Base-by-base conservation (phyloP, 768 basidiomycete genomes). In the Fomitopsis serialis region DNA sequence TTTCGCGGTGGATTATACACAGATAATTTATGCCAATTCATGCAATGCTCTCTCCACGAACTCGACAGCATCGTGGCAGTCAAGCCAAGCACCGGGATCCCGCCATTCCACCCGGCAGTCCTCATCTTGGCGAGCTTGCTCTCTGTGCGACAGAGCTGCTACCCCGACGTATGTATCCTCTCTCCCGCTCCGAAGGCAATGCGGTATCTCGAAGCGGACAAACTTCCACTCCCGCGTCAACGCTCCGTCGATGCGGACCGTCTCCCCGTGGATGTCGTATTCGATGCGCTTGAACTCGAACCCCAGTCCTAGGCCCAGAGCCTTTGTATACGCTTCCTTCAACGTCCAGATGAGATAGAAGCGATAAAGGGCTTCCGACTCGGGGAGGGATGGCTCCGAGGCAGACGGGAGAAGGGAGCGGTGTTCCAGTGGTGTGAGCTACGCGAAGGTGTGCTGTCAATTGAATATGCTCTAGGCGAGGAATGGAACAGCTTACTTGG, bases 311-410 rank as follows among this genome's bases (percentile, higher is more conserved):
- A 87, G 64, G 0, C 92, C 92, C 32, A 93, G 75, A 2, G 90
- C 89, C 70, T 94, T 95, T 6, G 89, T 91, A 66, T 92, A 93
- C 3, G 92, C 91, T 66, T 95, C 92, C 69, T 95, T 95, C 65
- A 90, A 69, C 7, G 92, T 92, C 92, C 92, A 94, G 58, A 91
- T 80, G 76, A 85, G 85, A 63, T 87, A 90, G 66, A 93, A 87
- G 15, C 73, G 71, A 42, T 73, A 71, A n/a, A 88, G 68, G 2
- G 75, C 78, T 55, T 85, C 81, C 8, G 69, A 63, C 54, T 76
- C 66, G 24, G 79, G 67, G 7, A 76, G 62, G 10, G 74, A 70
- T 17, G 72, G 71, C 6, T 55, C 40, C 11, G 58, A 48, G n/a
- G 71, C 68, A 22, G 55, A 43, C n/a, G 59, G 58, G 13, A 70